phyloP scores from a whole-genome alignment of 768 basidiomycete species.

The Psilocybe cubensis region DNA sequence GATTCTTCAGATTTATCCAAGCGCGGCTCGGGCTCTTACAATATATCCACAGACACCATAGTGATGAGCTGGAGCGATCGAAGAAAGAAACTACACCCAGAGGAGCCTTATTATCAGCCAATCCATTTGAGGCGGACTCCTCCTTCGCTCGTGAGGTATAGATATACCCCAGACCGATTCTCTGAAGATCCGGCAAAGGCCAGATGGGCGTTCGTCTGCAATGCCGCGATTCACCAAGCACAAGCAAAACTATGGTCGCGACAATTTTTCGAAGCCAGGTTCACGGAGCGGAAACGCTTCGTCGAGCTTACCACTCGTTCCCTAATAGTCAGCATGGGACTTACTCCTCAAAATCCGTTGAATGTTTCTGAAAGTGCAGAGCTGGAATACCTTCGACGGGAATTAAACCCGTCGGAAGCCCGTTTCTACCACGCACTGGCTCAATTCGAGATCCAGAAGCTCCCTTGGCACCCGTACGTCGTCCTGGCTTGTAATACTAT shows the following conservation, averaged over 20 bases:
- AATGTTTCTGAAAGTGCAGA: slow-evolving; percentile 29
- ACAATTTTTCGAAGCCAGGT: slow-evolving; percentile 32
- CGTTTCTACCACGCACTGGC: slow-evolving; percentile 37
- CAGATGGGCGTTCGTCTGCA: slow-evolving; percentile 38
- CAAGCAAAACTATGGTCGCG: slow-evolving; percentile 36
- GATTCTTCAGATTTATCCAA: slow-evolving; percentile 28
- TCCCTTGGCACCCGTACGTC: slow-evolving; percentile 40
- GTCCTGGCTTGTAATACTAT: neutral
- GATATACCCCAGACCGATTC: slow-evolving; percentile 30
- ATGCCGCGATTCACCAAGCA: slow-evolving; percentile 30
- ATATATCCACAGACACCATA: slow-evolving; percentile 19
- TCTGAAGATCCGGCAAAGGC: slow-evolving; percentile 32
- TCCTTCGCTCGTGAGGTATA: slow-evolving; percentile 32
- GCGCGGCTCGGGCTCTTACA: slow-evolving; percentile 27
- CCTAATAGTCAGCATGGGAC: slow-evolving; percentile 30
- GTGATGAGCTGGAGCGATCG: slow-evolving; percentile 25
- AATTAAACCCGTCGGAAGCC: slow-evolving; percentile 36
- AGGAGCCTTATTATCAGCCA: slow-evolving; percentile 21
- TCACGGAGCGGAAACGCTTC: slow-evolving; percentile 32
- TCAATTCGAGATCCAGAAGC: slow-evolving; percentile 35
- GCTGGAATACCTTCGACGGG: slow-evolving; percentile 31
- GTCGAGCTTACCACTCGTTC: slow-evolving; percentile 32
- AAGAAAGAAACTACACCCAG: slow-evolving; percentile 23
- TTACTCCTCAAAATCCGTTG: slow-evolving; percentile 34
- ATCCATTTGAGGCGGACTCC: slow-evolving; percentile 32